Conservation (phyloP, 257 asterid genomes). For the Coffea eugenioides region DNA sequence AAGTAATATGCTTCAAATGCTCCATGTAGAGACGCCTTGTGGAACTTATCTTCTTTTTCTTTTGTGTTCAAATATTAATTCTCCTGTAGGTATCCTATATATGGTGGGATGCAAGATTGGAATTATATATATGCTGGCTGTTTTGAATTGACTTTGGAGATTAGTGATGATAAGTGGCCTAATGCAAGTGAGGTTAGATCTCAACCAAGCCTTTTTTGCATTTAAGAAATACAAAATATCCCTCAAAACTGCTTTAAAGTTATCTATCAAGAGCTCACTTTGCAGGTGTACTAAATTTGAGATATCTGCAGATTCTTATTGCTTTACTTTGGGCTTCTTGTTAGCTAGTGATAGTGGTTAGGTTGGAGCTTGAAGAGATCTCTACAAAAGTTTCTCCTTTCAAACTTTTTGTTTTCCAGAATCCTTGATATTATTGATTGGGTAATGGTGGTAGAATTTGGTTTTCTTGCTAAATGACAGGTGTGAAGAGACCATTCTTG, state of each 20-base stretch:
- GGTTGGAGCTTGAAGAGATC: background rate
- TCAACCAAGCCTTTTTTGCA: slow-evolving; percentile 13
- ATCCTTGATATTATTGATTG: background rate
- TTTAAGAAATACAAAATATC: background rate
- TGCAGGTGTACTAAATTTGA: background rate
- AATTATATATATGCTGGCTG: slow-evolving; percentile 73
- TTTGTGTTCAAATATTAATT: background rate
- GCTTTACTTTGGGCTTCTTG: background rate
- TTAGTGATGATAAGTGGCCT: slow-evolving; percentile 97
- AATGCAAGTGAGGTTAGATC: slow-evolving; percentile 67
- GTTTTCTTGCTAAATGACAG: slow-evolving; percentile 4
- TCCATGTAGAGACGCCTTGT: background rate
- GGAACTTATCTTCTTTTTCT: slow-evolving; percentile 15
- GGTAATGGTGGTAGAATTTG: background rate
- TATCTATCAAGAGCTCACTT: background rate
- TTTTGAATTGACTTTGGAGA: slow-evolving; percentile 91
- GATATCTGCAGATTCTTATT: background rate
- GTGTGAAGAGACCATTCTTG: background rate
- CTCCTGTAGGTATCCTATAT: slow-evolving; percentile 84
- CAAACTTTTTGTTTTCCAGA: background rate
- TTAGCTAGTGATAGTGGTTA: background rate
- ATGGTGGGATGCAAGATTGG: slow-evolving; percentile 99
- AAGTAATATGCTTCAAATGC: background rate
- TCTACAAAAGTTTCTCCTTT: background rate
- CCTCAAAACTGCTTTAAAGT: background rate